Base-by-base conservation (phyloP, 2,329 filamentous ascomycete genomes). In the Aspergillus proliferans region DNA sequence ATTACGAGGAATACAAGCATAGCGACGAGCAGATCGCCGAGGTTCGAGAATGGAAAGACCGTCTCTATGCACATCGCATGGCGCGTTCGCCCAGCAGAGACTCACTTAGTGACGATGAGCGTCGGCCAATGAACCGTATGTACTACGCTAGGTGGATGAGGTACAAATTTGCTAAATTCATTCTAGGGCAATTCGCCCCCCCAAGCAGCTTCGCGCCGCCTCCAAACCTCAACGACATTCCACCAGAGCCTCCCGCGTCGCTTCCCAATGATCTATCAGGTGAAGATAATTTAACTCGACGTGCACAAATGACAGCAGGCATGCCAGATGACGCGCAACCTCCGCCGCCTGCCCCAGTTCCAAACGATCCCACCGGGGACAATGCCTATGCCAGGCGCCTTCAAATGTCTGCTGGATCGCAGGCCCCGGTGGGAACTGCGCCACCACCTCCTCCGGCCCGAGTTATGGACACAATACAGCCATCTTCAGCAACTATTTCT, bases 1-100 rank as follows among this genome's bases (percentile, higher is more conserved):
- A 84, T 57, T 87, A 92, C 45, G 86, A 91, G 48, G 87, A 92
- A 62, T 96, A 93, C 64, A 80, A 87, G 51, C 78, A 84, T 52
- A 93, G 88, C 61, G 88, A 94, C 50, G 90, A 95, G 70, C 86
- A 88, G 63, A 81, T 91, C 51, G 75, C 80, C 15, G 89, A 94
- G 64, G 80, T 90, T 3, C 79, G 82, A 49, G 89, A 94, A 59
- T 96, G 91, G 91, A 94, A 91, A 65, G 82, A 85, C 38, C 73
- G 87, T 34, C 75, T 95, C 12, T 91, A 93, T 66, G 82, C 83
- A 12, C 87, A 90, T 63, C 78, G 83, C 41, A 79, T 78, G 58
- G 75, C 67, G 52, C 70, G 64, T 46, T 70, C 70, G 43, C 64
- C 58, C 24, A 73, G 67, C 48, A 70, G 70, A 55, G 72, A 74